phyloP scores from a whole-genome alignment of 257 asterid species.

The Primulina eburnea region DNA sequence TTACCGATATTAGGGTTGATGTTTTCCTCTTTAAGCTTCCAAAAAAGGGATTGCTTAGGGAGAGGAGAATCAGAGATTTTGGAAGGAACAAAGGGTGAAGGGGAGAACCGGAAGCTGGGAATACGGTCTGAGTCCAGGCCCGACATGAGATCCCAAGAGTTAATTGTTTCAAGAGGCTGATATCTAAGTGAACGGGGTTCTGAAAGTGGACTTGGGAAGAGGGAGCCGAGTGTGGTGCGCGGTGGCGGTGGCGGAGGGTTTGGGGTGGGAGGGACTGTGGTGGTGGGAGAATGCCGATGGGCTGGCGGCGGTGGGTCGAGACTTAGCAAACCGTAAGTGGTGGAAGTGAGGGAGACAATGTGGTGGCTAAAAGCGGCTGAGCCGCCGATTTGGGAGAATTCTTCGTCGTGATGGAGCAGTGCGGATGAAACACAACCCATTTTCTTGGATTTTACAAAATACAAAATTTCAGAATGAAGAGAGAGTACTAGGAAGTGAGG shows the following conservation, averaged over 20 bases:
- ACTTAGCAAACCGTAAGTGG: conserved; percentile 78
- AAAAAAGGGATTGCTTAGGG: neutral
- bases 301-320: conserved; percentile 54
- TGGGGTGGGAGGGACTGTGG: conserved; percentile 20
- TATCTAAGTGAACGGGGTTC: conserved; percentile 45
- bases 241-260: conserved; percentile 53
- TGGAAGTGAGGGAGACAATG: conserved; percentile 93
- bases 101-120: conserved; percentile 52
- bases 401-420: conserved; percentile 63
- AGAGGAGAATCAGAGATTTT: conserved; percentile 7
- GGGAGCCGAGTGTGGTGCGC: conserved; percentile 63
- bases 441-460: neutral
- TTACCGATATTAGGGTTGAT: conserved; percentile 28
- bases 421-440: conserved; percentile 97
- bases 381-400: conserved; percentile 69
- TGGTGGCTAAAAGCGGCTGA: conserved; percentile 79
- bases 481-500: neutral
- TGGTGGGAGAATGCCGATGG: conserved; percentile 1
- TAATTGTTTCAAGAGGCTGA: conserved; percentile 52
- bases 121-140: conserved; percentile 61
- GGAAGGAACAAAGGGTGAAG: conserved; percentile 21
- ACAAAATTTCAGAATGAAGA: neutral
- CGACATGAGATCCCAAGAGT: conserved; percentile 90
- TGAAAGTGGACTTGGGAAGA: conserved; percentile 51
- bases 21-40: conserved; percentile 25